A percentile compares a stretch with the other conserved stretches of the same genome.
These are phyloP conservation scores for Leccinum longicurvipes DNA, from an alignment of 768 basidiomycete species.

Conservation along the genomic window DNA sequence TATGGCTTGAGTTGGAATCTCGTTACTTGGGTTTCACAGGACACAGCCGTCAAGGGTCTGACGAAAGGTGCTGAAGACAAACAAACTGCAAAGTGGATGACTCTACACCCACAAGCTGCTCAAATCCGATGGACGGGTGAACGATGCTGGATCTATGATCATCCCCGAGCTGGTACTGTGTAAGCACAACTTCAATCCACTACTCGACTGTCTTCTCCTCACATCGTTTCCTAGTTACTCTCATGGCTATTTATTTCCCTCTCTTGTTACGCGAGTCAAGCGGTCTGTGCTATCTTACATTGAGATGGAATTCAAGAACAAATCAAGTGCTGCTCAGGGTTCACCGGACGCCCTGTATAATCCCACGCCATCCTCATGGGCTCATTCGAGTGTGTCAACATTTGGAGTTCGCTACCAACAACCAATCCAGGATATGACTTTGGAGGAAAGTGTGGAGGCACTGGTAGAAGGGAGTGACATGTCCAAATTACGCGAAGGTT, in stretches of 20 bases:
- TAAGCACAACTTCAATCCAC: slow-evolving; percentile 39
- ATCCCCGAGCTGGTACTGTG: slow-evolving; percentile 92
- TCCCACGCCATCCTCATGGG: slow-evolving; percentile 57
- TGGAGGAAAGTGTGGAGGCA: slow-evolving; percentile 78
- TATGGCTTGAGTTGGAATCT: slow-evolving; percentile 89
- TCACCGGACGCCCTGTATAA: slow-evolving; percentile 21
- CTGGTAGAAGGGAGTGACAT: slow-evolving; percentile 90
- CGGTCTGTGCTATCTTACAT: slow-evolving; percentile 51
- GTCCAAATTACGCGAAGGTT: slow-evolving; percentile 67
- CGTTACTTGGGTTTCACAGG: slow-evolving; percentile 82
- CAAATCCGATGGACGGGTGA: slow-evolving; percentile 89
- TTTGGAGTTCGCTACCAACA: slow-evolving; percentile 76
- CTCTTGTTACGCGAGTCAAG: slow-evolving; percentile 71
- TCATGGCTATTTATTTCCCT: slow-evolving; percentile 94
- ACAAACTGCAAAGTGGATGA: slow-evolving; percentile 91
- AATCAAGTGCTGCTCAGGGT: slow-evolving; percentile 27
- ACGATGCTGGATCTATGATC: slow-evolving; percentile 97
- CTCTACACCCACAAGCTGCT: slow-evolving; percentile 70
- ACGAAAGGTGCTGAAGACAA: slow-evolving; percentile 90
- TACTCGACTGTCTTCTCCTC: slow-evolving; percentile 1
- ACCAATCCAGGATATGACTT: slow-evolving; percentile 62
- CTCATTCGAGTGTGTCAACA: slow-evolving; percentile 81
- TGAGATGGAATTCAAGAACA: slow-evolving; percentile 40
- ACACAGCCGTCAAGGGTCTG: slow-evolving; percentile 61
- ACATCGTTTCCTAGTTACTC: slow-evolving; percentile 61